These are phyloP conservation scores for Phytophthora niederhauseri DNA, from an alignment of 352 stramenopile genomes.

Conservation along the genomic window DNA sequence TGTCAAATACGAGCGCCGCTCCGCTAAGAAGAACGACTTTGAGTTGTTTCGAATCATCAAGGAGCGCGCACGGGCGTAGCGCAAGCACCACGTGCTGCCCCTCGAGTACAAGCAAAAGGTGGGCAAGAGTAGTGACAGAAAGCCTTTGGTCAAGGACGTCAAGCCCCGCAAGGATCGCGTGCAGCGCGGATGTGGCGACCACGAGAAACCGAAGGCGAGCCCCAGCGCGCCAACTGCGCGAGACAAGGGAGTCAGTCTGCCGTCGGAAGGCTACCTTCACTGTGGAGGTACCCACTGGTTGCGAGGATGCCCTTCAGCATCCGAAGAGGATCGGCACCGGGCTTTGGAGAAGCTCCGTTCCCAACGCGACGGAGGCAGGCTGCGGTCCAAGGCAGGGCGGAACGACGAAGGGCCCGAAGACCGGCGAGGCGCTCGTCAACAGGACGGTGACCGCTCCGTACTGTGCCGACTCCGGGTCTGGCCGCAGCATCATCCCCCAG, in stretches of 20 bases:
- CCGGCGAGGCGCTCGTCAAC: slow-evolving; percentile 7
- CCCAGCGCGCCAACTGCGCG: background rate
- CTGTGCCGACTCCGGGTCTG: background rate
- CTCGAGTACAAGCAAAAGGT: slow-evolving; percentile 13
- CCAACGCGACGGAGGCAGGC: background rate
- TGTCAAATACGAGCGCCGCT: slow-evolving; percentile 4
- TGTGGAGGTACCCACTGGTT: slow-evolving; percentile 3
- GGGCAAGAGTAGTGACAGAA: background rate
- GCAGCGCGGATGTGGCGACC: background rate
- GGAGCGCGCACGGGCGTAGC: slow-evolving; percentile 7
- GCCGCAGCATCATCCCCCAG: slow-evolving; percentile 7
- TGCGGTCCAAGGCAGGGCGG: slow-evolving; percentile 3
- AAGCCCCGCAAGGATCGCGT: slow-evolving; percentile 5
- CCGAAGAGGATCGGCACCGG: background rate
- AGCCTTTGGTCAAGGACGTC: background rate
- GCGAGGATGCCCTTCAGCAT: background rate
- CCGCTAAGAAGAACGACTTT: slow-evolving; percentile 9
- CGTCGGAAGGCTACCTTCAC: background rate
- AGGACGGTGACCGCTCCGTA: background rate
- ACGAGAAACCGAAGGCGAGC: background rate
- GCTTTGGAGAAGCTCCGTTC: background rate
- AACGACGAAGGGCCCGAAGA: background rate
- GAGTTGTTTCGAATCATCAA: slow-evolving; percentile 12
- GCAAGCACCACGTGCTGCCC: slow-evolving; percentile 11
- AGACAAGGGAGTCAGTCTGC: background rate